Evolutionary conservation across 2,329 filamentous ascomycete genomes (phyloP).

Genomic region (Xylaria sp.): DNA sequence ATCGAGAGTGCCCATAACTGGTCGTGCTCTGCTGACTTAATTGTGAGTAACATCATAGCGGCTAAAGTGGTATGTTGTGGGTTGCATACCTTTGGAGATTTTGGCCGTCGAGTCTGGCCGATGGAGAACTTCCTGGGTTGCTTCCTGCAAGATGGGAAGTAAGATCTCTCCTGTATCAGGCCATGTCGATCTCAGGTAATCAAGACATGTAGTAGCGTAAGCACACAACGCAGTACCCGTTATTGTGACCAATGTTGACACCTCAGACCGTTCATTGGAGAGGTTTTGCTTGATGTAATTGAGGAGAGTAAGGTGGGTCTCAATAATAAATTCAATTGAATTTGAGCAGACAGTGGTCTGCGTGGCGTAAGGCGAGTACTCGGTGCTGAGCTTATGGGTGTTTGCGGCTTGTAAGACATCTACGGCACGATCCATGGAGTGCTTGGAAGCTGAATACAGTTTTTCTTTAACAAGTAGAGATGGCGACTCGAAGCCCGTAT

Average conservation of each 20-base stretch:
- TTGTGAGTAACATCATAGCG: not conserved
- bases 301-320: not conserved
- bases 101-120: not conserved
- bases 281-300: not conserved
- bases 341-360: not conserved
- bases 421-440: not conserved
- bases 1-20: not conserved
- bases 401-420: not conserved
- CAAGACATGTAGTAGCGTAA: not conserved
- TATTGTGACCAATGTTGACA: not conserved
- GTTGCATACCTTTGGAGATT: not conserved
- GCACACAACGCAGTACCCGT: not conserved
- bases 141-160: not conserved
- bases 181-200: not conserved
- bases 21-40: not conserved
- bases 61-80: not conserved
- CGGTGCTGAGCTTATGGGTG: not conserved
- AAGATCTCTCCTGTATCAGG: not conserved
- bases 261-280: not conserved
- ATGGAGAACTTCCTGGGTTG: not conserved
- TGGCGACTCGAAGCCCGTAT: not conserved
- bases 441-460: not conserved
- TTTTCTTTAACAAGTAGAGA: not conserved
- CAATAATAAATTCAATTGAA: not conserved
- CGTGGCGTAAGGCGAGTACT: not conserved